Evolutionary conservation across 371 early-diverging fungal species (phyloP).

Genomic region (Saksenaea vasiformis): DNA sequence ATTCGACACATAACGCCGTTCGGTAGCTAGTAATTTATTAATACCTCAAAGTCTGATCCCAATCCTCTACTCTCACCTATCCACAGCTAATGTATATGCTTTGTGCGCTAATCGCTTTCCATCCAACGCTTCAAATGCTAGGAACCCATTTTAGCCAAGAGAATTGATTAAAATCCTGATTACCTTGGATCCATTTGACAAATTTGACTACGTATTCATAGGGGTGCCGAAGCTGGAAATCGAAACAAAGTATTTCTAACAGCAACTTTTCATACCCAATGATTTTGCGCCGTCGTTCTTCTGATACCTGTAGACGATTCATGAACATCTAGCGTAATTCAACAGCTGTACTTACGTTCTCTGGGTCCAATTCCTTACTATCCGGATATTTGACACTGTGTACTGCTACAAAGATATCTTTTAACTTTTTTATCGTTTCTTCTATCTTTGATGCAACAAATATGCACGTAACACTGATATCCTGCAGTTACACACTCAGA

Average conservation of each 20-base stretch:
- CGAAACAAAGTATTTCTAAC: conserved; percentile 65
- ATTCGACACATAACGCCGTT: conserved; percentile 59
- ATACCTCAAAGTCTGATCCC: conserved; percentile 11
- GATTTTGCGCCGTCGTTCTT: conserved; percentile 58
- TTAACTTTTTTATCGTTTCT: conserved; percentile 75
- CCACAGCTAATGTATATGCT: conserved; percentile 55
- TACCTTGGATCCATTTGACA: conserved; percentile 60
- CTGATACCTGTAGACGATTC: conserved; percentile 31
- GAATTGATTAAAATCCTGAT: neutral
- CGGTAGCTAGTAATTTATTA: conserved; percentile 45
- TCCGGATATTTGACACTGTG: conserved; percentile 60
- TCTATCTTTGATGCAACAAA: conserved; percentile 81
- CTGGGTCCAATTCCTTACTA: conserved; percentile 59
- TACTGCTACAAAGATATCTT: conserved; percentile 71
- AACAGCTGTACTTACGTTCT: conserved; percentile 23
- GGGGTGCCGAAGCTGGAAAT: conserved; percentile 65
- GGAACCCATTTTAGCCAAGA: neutral
- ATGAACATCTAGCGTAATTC: neutral
- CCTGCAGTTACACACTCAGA: conserved; percentile 31
- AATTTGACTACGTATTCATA: conserved; percentile 65
- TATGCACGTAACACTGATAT: conserved; percentile 64
- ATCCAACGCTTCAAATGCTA: conserved; percentile 35
- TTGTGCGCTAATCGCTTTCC: conserved; percentile 48
- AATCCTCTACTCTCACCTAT: conserved; percentile 36
- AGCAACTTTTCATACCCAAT: conserved; percentile 61